Evolutionary conservation across 176 grass and related monocot genomes (phyloP), one percentile per base, ranked within the genome.

Genomic region (Stipa capillata): DNA sequence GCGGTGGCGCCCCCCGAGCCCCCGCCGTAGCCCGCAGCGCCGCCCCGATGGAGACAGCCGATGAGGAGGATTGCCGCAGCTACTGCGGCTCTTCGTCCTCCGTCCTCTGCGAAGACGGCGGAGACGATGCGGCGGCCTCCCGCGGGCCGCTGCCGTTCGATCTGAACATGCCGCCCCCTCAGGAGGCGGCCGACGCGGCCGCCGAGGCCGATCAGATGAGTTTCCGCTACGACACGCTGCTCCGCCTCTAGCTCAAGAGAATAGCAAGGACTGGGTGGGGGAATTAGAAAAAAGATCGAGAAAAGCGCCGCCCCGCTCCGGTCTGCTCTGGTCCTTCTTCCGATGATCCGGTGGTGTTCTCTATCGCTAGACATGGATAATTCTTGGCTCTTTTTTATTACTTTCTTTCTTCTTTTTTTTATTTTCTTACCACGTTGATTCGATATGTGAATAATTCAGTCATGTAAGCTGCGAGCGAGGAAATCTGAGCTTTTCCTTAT

Each of bases 51-150:
- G 89, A 65, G 24, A 35, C 23, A 4, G 10, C 49, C 43, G 55
- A 70, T 16, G 76, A 81, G 33, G 86, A 86, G 65, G 74, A 83
- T 62, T 85, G 88, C 74, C 88, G 70, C 54, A 94, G 91, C 69
- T 94, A 85, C 85, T 94, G 91, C 86, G 91, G 88, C 35, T 94
- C 91, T 14, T 94, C 91, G 0, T 90, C 88, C 39, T 94, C 88
- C 48, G 91, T 91, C 37, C 73, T 93, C 43, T 94, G 77, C 78
- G 91, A 86, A 6, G 85, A 65, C 41, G 58, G 17, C 20, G 51
- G 31, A 48, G 91, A 88, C 42, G 79, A 83, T 57, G 88, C 64
- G 6, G 83, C 47, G 0, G 87, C 78, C 28, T 89, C 87, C 32
- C 78, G 65, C 47, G n/a, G 82, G 48, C 86, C 85, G 15, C 83